Conservation (phyloP, 1,284 basidiomycete species). For the Butyriboletus pseudospeciosus region DNA sequence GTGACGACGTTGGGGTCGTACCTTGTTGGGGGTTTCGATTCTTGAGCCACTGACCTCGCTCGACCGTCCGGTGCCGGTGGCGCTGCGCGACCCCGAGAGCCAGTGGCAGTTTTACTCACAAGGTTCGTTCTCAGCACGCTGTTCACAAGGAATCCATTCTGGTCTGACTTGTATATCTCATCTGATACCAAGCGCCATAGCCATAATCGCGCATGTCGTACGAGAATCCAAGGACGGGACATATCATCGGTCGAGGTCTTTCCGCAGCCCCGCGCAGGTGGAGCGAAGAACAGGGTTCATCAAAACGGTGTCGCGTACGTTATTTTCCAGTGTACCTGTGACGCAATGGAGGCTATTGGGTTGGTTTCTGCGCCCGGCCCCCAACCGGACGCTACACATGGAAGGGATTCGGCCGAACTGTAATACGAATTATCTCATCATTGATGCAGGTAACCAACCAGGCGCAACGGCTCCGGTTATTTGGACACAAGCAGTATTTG, state of each 20-base stretch:
- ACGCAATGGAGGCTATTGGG: background rate
- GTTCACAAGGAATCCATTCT: background rate
- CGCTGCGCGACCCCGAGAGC: conserved; percentile 1
- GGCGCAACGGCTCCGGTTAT: background rate
- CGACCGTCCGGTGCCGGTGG: background rate
- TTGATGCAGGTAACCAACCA: background rate
- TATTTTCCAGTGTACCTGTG: background rate
- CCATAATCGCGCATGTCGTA: conserved; percentile 1
- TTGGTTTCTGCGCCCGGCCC: too few species aligned
- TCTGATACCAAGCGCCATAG: too few species aligned
- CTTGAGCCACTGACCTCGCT: background rate
- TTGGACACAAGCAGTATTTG: conserved; percentile 6
- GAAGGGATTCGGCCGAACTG: conserved; percentile 13
- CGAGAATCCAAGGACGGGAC: background rate
- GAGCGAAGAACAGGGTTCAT: background rate
- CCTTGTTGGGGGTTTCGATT: background rate
- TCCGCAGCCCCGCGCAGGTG: background rate
- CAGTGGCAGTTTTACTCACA: conserved; percentile 10
- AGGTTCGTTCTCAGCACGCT: background rate
- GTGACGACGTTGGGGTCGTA: background rate
- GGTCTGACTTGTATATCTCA: too few species aligned
- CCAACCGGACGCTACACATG: background rate
- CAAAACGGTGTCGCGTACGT: background rate
- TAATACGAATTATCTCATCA: conserved; percentile 1
- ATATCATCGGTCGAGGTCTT: background rate